Evolutionary conservation across 2,329 filamentous ascomycete species (phyloP), one percentile per base, ranked within the genome.

Genomic region (Sporothrix schenckii): DNA sequence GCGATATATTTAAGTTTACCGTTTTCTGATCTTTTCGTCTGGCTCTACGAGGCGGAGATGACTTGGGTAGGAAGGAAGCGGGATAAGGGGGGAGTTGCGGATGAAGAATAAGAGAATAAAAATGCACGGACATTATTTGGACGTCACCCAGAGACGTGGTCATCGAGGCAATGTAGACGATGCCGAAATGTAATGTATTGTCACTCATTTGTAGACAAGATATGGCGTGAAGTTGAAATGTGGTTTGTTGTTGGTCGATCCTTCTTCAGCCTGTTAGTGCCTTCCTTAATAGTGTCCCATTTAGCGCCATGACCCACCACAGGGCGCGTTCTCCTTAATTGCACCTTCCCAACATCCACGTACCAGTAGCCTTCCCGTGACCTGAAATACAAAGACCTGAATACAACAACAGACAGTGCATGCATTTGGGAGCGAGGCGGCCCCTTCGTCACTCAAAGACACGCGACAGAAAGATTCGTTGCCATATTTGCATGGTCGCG

Each of bases 261-360:
- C n/a, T 61, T 14, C 54, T 19, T 60, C 54, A 61, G 58, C 58
- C 58, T 61, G 58, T 21, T 19, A 39, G 11, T 61, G 58, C 58
- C n/a, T 30, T 56, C 34, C 39, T 61, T 47, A 39, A 3, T 16
- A 4, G 41, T 4, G 7, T 44, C 11, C 11, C 58, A 19, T 24
- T 61, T 61, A 61, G 58, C 21, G 39, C 39, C 39, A 10, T 11
- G 58, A 13, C 11, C 58, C 56, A 21, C 21, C 39, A 61, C 58
- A 61, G 4, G 58, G 39, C n/a, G 21, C 16, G 14, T 41, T 61
- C 39, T n/a, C 39, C 58, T 7, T 47, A 24, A 44, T 16, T 14
- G 58, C 58, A 61, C 58, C 41, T 61, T 47, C 39, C 58, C 58
- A 24, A 21, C 16, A 4, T 24, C 10, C 5, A 13, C 21, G 16